Evolutionary conservation across 352 stramenopile species (phyloP).

Genomic region (Phytophthora pinifolia): DNA sequence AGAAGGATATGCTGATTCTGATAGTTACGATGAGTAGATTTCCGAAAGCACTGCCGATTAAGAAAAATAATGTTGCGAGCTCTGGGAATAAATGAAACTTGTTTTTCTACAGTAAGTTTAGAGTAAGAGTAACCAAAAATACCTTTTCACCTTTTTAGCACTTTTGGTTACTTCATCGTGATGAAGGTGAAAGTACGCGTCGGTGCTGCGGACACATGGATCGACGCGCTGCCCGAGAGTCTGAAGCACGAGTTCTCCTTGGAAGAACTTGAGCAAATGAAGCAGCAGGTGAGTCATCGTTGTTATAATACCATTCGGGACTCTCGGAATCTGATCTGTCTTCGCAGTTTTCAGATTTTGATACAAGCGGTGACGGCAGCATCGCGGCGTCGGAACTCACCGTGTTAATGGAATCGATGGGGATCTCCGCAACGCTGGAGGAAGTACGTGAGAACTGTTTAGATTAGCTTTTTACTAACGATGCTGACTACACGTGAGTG

Average conservation of each 20-base stretch:
- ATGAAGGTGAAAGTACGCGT: conserved; percentile 55
- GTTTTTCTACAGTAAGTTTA: too few relatives aligned
- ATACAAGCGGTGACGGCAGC: conserved; percentile 62
- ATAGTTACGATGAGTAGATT: conserved; percentile 5
- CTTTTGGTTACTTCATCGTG: background rate
- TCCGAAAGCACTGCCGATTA: conserved; percentile 1
- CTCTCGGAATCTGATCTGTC: background rate
- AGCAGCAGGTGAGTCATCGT: conserved; percentile 43
- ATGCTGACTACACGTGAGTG: background rate
- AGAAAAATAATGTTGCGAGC: background rate
- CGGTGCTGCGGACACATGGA: conserved; percentile 42
- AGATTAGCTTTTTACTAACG: background rate
- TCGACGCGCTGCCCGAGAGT: conserved; percentile 46
- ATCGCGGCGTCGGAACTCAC: conserved; percentile 56
- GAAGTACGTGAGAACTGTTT: conserved; percentile 32
- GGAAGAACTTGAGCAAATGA: conserved; percentile 69
- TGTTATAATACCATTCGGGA: background rate
- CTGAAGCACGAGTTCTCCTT: conserved; percentile 66
- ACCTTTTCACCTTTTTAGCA: background rate
- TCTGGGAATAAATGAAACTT: too few relatives aligned
- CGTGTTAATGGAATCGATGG: conserved; percentile 69
- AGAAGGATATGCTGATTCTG: conserved; percentile 12
- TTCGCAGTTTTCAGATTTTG: conserved; percentile 65
- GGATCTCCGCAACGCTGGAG: conserved; percentile 42
- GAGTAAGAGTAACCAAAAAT: too few relatives aligned